Base-by-base conservation (phyloP, 352 stramenopile genomes). In the Phytophthora meadii region DNA sequence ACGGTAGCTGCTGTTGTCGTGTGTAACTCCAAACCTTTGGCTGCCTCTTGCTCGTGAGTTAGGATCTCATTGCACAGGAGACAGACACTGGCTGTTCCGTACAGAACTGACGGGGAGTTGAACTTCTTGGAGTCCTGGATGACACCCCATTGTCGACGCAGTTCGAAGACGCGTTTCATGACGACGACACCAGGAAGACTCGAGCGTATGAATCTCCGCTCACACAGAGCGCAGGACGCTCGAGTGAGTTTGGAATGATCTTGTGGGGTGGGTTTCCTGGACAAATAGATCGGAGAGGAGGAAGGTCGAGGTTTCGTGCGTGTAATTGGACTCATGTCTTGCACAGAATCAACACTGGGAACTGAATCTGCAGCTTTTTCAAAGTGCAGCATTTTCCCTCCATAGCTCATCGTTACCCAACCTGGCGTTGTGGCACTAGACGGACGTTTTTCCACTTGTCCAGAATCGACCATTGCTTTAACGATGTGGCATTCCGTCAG, bases 101-200 rank as follows among this genome's bases (percentile, higher is more conserved):
- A 84, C 14, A 84, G 37, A 10, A 70, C 54, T 2, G 75, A 84
- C 6, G 78, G 63, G 11, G 59, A 45, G 0, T 57, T 58, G 34
- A 70, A 79, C 70, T 82, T 82, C 34, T 81, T 81, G 6, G 75
- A 74, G 55, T 75, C 68, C 12, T 87, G 70, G 14, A 87, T 63
- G 27, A 81, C 61, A 0, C 78, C 73, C 78, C 78, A 87, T 30
- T 83, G 78, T 24, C 60, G 64, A 12, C 78, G 70, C 14, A 82
- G 58, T 10, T 84, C 70, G 34, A 72, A 81, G 15, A 87, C 71
- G 8, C 75, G 72, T 67, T 87, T 87, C 76, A 82, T 87, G 6
- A 87, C 61, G 0, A 80, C 72, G 19, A 72, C 73, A 0, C 75
- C 73, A 9, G 74, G 54, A 17, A 87, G 65, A 53, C 74, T 79